phyloP scores from a whole-genome alignment of 2,329 filamentous ascomycete genomes.

The Botrytis deweyae region DNA sequence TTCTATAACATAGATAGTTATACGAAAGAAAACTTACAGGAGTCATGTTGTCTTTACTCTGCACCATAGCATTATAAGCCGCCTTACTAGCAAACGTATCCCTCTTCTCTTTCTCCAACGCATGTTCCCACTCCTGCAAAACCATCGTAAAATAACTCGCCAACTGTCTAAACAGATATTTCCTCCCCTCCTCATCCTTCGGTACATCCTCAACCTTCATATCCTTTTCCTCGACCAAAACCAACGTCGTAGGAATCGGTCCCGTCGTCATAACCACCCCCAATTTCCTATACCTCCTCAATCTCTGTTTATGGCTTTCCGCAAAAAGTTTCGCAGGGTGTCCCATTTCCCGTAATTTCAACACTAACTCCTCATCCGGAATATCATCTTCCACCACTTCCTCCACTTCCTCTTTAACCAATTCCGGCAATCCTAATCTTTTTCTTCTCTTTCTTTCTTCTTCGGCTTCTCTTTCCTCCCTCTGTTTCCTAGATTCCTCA shows the following conservation, averaged over 20 bases:
- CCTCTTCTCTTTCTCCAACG: constrained; percentile 64
- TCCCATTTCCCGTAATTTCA: constrained; percentile 66
- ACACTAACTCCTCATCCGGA: constrained; percentile 66
- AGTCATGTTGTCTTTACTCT: constrained; percentile 82
- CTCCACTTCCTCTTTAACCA: constrained; percentile 53
- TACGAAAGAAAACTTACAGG: constrained; percentile 52
- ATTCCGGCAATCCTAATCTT: constrained; percentile 75
- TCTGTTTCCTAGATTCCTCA: constrained; percentile 69
- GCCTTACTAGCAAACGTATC: constrained; percentile 76
- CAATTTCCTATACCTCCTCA: constrained; percentile 70
- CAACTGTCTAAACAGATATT: constrained; percentile 81
- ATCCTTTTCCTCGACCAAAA: constrained; percentile 76
- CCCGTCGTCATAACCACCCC: constrained; percentile 63
- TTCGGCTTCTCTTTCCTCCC: constrained; percentile 71
- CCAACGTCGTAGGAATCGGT: constrained; percentile 83
- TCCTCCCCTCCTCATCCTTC: constrained; percentile 62
- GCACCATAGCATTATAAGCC: constrained; percentile 81
- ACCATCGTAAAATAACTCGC: constrained; percentile 96
- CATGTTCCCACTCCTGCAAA: constrained; percentile 80
- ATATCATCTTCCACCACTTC: constrained; percentile 61
- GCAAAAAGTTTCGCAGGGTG: constrained; percentile 79
- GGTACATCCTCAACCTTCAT: constrained; percentile 75
- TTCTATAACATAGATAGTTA: neutral
- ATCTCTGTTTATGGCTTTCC: constrained; percentile 67
- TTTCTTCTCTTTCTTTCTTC: constrained; percentile 73